Evolutionary conservation across 352 stramenopile genomes (phyloP), one percentile per base, ranked within the genome.

Genomic region (Pythium chondricola): DNA sequence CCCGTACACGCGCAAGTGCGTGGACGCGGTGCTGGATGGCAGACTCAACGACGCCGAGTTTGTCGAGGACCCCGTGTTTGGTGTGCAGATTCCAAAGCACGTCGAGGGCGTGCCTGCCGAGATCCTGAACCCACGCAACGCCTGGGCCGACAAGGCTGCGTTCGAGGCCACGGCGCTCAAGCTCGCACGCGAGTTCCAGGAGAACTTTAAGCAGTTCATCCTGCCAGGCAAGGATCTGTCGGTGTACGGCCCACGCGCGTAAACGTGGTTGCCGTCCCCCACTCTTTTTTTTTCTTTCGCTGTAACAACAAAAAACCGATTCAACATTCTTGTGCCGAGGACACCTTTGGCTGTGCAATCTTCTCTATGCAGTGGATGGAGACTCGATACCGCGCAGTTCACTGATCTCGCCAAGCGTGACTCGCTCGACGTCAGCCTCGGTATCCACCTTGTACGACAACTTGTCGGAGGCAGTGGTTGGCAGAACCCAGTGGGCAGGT

Each of bases 151-250:
- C 72, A 90, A 93, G 69, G 67, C 46, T n/a, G 74, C 74, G 27
- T 93, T 88, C 54, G 70, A 84, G 39, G 72, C 75, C 27, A 86
- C 74, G 55, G 74, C 78, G 25, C 63, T 74, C 48, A 89, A 90
- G 63, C 67, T 93, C 48, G 81, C 81, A 37, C 63, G 63, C 44
- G 70, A 77, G 56, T 93, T 93, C 58, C 71, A 80, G 44, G 72
- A 86, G 13, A 88, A 93, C 68, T 93, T 93, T 61, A 83, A 76
- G 66, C 74, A 93, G 67, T 93, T 88, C 53, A 83, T 88, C 51
- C 54, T 92, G 51, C 74, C 75, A 16, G 71, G 56, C 67, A 85
- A 86, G 58, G 74, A 88, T 51, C 51, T 85, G 57, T 85, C 73
- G 47, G 73, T 85, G 37, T 72, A 69, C 54, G 73, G 73, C 33